Conservation (phyloP, 352 stramenopile genomes). For the Phytophthora citrophthora region DNA sequence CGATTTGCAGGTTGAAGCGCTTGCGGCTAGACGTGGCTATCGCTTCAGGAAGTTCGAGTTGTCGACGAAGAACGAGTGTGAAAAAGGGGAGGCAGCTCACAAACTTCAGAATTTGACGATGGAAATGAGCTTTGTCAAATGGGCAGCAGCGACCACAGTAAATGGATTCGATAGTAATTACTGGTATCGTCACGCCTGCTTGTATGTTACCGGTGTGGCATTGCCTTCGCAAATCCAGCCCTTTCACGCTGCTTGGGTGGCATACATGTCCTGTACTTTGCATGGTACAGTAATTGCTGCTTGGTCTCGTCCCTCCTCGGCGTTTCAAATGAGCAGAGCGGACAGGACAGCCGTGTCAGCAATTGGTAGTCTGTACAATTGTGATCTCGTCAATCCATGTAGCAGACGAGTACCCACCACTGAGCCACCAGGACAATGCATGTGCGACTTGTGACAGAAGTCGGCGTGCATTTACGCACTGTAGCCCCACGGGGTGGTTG, state of each 20-base stretch:
- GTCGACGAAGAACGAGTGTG: conserved; percentile 13
- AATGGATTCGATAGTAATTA: background rate
- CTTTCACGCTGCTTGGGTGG: conserved; percentile 8
- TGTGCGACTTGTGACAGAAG: too few relatives aligned
- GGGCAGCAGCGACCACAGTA: background rate
- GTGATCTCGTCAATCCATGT: background rate
- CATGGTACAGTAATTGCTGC: background rate
- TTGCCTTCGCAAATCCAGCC: background rate
- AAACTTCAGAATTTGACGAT: background rate
- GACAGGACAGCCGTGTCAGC: background rate
- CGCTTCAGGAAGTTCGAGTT: conserved; percentile 13
- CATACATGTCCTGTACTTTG: background rate
- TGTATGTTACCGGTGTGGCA: background rate
- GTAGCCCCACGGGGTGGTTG: too few relatives aligned
- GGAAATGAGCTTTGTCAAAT: conserved; percentile 4
- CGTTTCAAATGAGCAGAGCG: conserved; percentile 9
- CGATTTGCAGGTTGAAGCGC: conserved; percentile 31
- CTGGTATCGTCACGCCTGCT: background rate
- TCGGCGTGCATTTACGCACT: too few relatives aligned
- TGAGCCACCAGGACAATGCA: too few relatives aligned
- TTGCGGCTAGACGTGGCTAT: conserved; percentile 1
- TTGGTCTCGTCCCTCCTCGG: conserved; percentile 8
- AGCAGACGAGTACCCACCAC: background rate
- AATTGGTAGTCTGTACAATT: conserved; percentile 4
- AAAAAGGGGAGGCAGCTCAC: background rate